Evolutionary conservation across 306 rosid genomes (phyloP), one percentile per base, ranked within the genome.

Genomic region (Amphicarpaea edgeworthii): DNA sequence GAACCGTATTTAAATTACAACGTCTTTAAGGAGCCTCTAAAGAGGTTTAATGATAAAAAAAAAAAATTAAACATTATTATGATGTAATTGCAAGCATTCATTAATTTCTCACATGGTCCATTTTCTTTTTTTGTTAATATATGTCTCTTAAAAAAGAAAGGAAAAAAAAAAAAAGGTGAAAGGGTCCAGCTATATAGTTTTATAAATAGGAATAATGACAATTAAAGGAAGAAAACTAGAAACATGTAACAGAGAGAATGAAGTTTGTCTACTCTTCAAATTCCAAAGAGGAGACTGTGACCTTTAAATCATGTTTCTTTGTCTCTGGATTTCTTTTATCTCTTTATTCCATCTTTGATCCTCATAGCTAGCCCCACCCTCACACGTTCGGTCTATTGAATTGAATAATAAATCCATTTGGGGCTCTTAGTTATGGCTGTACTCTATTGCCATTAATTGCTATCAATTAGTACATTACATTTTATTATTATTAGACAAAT

Each of bases 221-320:
- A 73, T 42, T 60, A 78, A 77, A 80, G 65, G 54, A 60, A 28
- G 74, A 71, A 80, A 79, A 80, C 28, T 50, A 73, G 75, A 77
- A 78, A 75, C 81, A 77, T 11, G 15, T 49, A 64, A 68, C 40
- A 41, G 43, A 81, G 53, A 64, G 70, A 75, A 23, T 73, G 83
- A 66, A 64, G 26, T 55, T 71, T 85, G 82, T 85, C 83, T 82
- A 78, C 55, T 59, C 38, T 79, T 70, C 70, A 85, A 82, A 85
- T 70, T 79, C 63, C 79, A 79, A 85, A 82, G 82, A 57, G 61
- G 49, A 68, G 47, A 75, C 68, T 85, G 37, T 57, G 28, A 65
- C 86, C 86, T 85, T 76, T 85, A 67, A 82, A 67, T 75, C 79
- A 41, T 82, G 86, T 85, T 82, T 85, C 84, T 75, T 82, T 85